Conservation (phyloP, 352 stramenopile genomes). For the Thraustotheca clavata region DNA sequence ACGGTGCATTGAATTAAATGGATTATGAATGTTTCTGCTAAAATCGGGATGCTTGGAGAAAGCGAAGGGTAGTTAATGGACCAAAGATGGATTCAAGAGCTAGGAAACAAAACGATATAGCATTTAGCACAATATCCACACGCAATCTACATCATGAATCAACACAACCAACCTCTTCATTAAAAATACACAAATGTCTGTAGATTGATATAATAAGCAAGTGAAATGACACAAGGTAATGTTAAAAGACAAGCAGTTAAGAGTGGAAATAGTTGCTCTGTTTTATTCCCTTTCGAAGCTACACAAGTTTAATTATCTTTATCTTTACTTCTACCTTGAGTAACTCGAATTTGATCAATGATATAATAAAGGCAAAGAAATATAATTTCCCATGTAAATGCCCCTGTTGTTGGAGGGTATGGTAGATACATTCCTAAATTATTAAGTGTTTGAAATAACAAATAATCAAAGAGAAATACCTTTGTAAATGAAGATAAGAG, state of each 20-base stretch:
- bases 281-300: slow-evolving; percentile 82
- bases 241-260: slow-evolving; percentile 45
- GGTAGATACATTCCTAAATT: slow-evolving; percentile 39
- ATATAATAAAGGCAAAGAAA: slow-evolving; percentile 52
- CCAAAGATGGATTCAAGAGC: slow-evolving; percentile 42
- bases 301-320: background rate
- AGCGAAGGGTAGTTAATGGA: slow-evolving; percentile 34
- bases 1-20: slow-evolving; percentile 26
- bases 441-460: slow-evolving; percentile 5
- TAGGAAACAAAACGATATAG: slow-evolving; percentile 47
- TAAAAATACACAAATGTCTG: slow-evolving; percentile 65
- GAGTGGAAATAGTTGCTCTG: slow-evolving; percentile 46
- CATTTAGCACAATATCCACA: slow-evolving; percentile 54
- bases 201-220: slow-evolving; percentile 63
- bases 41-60: slow-evolving; percentile 25
- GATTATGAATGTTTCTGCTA: background rate
- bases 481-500: slow-evolving; percentile 70
- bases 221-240: slow-evolving; percentile 43
- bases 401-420: slow-evolving; percentile 35
- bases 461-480: slow-evolving; percentile 22
- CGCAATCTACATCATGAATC: slow-evolving; percentile 28
- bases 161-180: background rate
- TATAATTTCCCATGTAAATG: slow-evolving; percentile 48
- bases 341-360: slow-evolving; percentile 52
- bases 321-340: slow-evolving; percentile 35